Conservation (phyloP, 2,329 filamentous ascomycete species). For the Ceratocystis smalleyi region DNA sequence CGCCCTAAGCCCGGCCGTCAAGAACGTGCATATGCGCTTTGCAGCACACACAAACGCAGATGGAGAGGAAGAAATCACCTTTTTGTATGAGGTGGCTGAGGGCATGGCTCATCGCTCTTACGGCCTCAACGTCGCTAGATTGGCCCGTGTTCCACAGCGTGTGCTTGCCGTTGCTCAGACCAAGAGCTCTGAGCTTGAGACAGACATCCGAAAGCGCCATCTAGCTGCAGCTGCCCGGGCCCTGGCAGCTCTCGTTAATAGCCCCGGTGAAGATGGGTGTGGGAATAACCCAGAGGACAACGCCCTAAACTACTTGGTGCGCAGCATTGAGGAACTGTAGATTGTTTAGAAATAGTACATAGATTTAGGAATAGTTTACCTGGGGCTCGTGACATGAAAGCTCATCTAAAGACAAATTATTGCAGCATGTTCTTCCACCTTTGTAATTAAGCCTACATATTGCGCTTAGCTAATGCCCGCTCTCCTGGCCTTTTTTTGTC, state of each 20-base stretch:
- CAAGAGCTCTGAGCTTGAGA: conserved; percentile 70
- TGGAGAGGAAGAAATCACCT: conserved; percentile 61
- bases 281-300: conserved; percentile 20
- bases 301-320: conserved; percentile 37
- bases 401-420: background rate
- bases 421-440: background rate
- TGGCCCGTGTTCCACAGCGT: conserved; percentile 63
- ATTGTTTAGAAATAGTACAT: background rate
- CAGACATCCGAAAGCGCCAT: conserved; percentile 48
- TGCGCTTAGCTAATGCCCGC: background rate
- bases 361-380: background rate
- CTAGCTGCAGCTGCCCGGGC: conserved; percentile 25
- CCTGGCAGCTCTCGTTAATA: conserved; percentile 28
- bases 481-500: background rate
- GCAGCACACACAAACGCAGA: conserved; percentile 30
- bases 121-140: conserved; percentile 76
- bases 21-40: conserved; percentile 93
- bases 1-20: conserved; percentile 49
- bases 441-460: background rate
- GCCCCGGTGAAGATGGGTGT: background rate
- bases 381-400: background rate
- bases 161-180: conserved; percentile 65
- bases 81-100: conserved; percentile 81
- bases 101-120: conserved; percentile 90
- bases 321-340: conserved; percentile 45